These are phyloP conservation scores for Dimargaris cristalligena DNA, from an alignment of 192 early-diverging fungal genomes.

Conservation along the genomic window DNA sequence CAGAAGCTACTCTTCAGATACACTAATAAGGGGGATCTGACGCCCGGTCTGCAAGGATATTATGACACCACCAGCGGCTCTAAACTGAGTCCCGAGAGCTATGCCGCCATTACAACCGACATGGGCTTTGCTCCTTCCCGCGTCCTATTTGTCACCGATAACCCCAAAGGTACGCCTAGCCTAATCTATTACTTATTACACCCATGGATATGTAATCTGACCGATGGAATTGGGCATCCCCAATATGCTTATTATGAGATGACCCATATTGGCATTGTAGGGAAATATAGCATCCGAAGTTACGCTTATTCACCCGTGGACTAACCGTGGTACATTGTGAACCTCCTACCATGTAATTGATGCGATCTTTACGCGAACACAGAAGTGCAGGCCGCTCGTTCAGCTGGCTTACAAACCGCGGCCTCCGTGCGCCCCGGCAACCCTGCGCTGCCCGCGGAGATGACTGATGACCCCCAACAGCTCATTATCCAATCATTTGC, in stretches of 20 bases:
- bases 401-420: constrained; percentile 48
- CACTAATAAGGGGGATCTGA: constrained; percentile 62
- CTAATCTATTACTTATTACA: no score
- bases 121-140: constrained; percentile 31
- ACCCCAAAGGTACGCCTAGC: constrained; percentile 40
- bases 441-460: constrained; percentile 22
- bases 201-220: not conserved
- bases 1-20: constrained; percentile 87
- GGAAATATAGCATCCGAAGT: no score
- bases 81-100: constrained; percentile 54
- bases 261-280: not conserved
- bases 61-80: constrained; percentile 84
- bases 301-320: no score
- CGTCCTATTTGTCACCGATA: constrained; percentile 87
- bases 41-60: constrained; percentile 59
- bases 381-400: constrained; percentile 65
- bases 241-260: not conserved
- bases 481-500: not conserved
- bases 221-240: not conserved
- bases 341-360: not conserved
- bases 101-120: constrained; percentile 50
- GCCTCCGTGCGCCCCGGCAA: constrained; percentile 68
- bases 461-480: not conserved
- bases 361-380: constrained; percentile 9
- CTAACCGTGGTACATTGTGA: not conserved